Base-by-base conservation (phyloP, 441 rosid species). In the Oxalis stricta region DNA sequence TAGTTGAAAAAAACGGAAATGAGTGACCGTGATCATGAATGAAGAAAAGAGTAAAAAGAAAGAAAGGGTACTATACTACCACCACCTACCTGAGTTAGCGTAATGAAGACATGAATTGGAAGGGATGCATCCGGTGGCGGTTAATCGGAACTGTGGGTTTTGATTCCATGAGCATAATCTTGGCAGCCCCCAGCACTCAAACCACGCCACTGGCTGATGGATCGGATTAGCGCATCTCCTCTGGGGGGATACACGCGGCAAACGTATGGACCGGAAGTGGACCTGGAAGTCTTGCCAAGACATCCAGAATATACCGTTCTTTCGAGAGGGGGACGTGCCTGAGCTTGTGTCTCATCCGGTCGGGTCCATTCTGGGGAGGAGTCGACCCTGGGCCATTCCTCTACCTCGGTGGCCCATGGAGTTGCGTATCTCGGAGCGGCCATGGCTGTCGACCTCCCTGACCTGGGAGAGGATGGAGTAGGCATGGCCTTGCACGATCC, bases 341-440 rank as follows among this genome's bases (percentile, higher is more conserved):
- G 66, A 93, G 76, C 69, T 93, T 93, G 82, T 93, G 88, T 67
- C 76, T 85, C 86, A 81, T 93, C 66, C 99, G 77, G 48, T 93
- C 97, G 38, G n/a, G 82, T 93, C 99, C 99, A 93, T 47, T 88
- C 96, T 33, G 82, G 68, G 20, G 99, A 88, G 14, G 96, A 73
- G 52, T 93, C 99, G 97, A 85, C 99, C 99, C 88, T 24, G 94
- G 96, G 50, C 99, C 99, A 70, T 85, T 93, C 99, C 99, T 93
- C 97, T 38, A 93, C 99, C 64, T 93, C 99, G 72, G 74, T 93
- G 54, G 99, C 99, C 97, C 99, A 93, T 11, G 99, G 97, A 56
- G n/a, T 93, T 93, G 46, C 96, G 85, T 53, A 93, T 76, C 57
- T 93, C 97, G 61, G 88, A 94, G 58, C 88, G 96, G 69, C 87